Evolutionary conservation across 2,329 filamentous ascomycete species (phyloP), one percentile per base, ranked within the genome.

Genomic region (Epichloe coenophiala): DNA sequence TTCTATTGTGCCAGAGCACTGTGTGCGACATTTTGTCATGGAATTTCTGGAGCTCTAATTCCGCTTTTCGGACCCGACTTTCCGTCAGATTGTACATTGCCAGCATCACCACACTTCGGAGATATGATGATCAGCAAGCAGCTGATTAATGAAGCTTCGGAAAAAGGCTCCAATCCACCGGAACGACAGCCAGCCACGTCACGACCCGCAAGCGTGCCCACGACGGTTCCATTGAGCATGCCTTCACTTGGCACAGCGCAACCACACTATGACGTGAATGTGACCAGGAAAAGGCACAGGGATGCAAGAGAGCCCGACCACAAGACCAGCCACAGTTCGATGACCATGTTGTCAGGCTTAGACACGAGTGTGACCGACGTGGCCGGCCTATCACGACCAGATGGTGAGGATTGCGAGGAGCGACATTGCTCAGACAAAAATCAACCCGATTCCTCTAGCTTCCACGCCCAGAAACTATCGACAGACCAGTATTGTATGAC

Each of bases 61-160:
- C 93, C 93, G 5, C 75, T 98, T 53, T 98, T 98, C 64, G 93
- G 93, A 0, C 77, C 81, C 12, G 76, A 81, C 40, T 98, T 98
- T 63, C 83, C 88, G 2, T 72, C 74, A 3, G 68, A 80, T 44
- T 98, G 93, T 64, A 69, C 84, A 13, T 74, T 68, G 1, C 80
- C 81, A 1, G 72, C 77, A n/a, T 73, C 82, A 37, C 69, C 77
- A n/a, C 74, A 75, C 13, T 88, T 81, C 63, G 77, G 74, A 11
- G 74, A 75, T 45, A 86, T 88, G 83, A 67, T 76, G 21, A 88
- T 90, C 58, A 73, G 78, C 50, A 70, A 70, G 3, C 62, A 66
- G 0, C 74, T 84, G 42, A 73, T 86, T 17, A 59, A 63, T 21
- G 65, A 71, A 13, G 77, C 81, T 3, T 74, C 74, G 0, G 60